A percentile compares a stretch with the other conserved stretches of the same genome.
phyloP scores from a whole-genome alignment of 352 stramenopile genomes.

The Globisporangium paroecandrum region DNA sequence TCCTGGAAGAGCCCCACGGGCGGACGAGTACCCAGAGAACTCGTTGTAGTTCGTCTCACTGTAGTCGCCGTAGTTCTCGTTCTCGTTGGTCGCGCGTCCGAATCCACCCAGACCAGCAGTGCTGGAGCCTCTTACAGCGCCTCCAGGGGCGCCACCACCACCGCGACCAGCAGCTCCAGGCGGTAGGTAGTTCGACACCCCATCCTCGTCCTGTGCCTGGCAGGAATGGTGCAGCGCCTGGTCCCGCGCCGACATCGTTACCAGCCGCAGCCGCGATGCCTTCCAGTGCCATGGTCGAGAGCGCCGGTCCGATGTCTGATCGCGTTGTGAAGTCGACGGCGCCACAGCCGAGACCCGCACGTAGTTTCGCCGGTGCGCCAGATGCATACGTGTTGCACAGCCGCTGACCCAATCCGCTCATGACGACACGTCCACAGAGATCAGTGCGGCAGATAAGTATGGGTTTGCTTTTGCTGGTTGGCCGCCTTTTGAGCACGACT shows the following conservation, averaged over 20 bases:
- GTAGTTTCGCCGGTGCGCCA: too few species aligned
- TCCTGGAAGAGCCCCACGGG: conserved; percentile 87
- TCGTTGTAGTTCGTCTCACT: conserved; percentile 92
- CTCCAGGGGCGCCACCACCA: conserved; percentile 14
- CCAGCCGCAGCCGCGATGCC: neutral
- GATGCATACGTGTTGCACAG: too few species aligned
- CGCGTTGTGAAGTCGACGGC: too few species aligned
- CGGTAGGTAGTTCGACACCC: conserved; percentile 32
- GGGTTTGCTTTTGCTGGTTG: too few species aligned
- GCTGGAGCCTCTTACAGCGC: conserved; percentile 68
- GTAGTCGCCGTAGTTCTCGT: conserved; percentile 87
- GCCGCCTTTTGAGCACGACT: too few species aligned
- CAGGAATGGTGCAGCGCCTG: conserved; percentile 53
- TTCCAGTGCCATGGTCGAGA: neutral
- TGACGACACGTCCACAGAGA: too few species aligned
- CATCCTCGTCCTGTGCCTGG: conserved; percentile 66
- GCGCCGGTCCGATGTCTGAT: too few species aligned
- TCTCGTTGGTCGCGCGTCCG: conserved; percentile 80
- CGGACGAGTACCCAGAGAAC: conserved; percentile 87
- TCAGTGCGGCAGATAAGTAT: too few species aligned
- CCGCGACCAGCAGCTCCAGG: conserved; percentile 14
- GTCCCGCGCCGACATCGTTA: neutral
- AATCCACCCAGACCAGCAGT: conserved; percentile 82
- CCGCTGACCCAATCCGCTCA: too few species aligned
- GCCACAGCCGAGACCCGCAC: too few species aligned